These are phyloP conservation scores for Flaveria robusta DNA, from an alignment of 129 eudicot genomes.

Conservation along the genomic window DNA sequence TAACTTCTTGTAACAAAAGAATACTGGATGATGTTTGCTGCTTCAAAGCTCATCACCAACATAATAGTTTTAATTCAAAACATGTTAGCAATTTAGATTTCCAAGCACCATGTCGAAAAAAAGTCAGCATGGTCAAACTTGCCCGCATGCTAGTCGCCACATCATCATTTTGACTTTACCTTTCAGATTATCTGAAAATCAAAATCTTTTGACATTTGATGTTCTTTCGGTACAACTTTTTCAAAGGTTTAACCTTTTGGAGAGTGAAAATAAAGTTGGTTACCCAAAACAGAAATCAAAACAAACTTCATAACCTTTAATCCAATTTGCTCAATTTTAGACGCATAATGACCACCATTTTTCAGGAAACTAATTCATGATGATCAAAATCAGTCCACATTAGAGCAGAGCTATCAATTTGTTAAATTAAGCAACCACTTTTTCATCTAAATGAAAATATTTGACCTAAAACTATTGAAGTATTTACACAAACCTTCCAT, in stretches of 20 bases:
- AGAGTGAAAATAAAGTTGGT: conserved; percentile 13
- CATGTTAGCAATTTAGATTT: background rate
- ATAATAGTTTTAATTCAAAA: background rate
- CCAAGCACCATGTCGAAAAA: background rate
- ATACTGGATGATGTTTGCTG: background rate
- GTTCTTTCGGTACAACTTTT: background rate
- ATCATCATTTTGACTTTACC: background rate
- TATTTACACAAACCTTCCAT: conserved; percentile 78
- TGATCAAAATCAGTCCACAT: background rate
- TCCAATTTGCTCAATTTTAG: background rate
- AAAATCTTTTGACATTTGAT: background rate
- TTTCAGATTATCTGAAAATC: background rate
- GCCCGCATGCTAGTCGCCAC: background rate
- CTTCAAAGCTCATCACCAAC: background rate
- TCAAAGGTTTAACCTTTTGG: background rate
- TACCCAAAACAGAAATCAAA: conserved; percentile 5
- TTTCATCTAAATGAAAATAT: background rate
- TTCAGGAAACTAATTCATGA: background rate
- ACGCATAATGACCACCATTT: background rate
- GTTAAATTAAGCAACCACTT: background rate
- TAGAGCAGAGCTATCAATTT: background rate
- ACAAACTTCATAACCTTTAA: background rate
- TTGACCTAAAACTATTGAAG: background rate
- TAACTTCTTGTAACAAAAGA: background rate
- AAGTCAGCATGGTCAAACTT: conserved; percentile 11